Conservation (phyloP, 1,284 basidiomycete genomes). For the Ceraceosorus guamensis region DNA sequence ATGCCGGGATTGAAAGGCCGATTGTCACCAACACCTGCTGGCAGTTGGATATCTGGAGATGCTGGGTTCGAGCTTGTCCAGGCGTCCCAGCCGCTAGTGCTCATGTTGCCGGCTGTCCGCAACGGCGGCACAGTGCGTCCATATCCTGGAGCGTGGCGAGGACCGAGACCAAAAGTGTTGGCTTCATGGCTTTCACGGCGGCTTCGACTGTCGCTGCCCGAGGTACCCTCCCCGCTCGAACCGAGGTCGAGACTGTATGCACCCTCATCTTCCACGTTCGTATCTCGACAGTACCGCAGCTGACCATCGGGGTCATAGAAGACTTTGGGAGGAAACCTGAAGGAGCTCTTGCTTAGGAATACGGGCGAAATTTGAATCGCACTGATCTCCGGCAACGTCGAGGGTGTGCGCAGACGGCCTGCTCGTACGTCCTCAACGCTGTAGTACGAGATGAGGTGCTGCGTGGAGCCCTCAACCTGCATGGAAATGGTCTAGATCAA, state of each 20-base stretch:
- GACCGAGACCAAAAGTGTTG: too few species aligned
- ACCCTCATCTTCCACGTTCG: not conserved
- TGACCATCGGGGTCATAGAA: conserved; percentile 74
- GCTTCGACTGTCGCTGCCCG: not conserved
- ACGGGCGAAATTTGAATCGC: conserved; percentile 78
- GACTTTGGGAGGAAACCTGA: conserved; percentile 79
- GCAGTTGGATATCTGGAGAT: too few species aligned
- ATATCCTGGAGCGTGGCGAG: too few species aligned
- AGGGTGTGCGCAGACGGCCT: conserved; percentile 77
- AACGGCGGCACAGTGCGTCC: too few species aligned
- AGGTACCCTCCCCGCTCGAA: not conserved
- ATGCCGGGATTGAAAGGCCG: too few species aligned
- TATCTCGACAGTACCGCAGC: conserved; percentile 54
- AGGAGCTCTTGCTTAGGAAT: conserved; percentile 82
- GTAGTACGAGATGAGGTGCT: conserved; percentile 95
- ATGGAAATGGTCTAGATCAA: conserved; percentile 75
- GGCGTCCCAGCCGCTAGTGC: too few species aligned
- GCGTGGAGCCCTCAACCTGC: conserved; percentile 75
- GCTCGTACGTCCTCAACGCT: conserved; percentile 81
- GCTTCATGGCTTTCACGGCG: too few species aligned
- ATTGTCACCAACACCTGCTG: too few species aligned
- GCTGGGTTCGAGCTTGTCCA: too few species aligned
- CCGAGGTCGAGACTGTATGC: not conserved
- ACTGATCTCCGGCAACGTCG: conserved; percentile 77
- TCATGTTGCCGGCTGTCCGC: too few species aligned